Percentiles rank a stretch among this genome's conserved stretches.
These are phyloP conservation scores for Globisporangium radiosum DNA, from an alignment of 352 stramenopile species.

Conservation along the genomic window DNA sequence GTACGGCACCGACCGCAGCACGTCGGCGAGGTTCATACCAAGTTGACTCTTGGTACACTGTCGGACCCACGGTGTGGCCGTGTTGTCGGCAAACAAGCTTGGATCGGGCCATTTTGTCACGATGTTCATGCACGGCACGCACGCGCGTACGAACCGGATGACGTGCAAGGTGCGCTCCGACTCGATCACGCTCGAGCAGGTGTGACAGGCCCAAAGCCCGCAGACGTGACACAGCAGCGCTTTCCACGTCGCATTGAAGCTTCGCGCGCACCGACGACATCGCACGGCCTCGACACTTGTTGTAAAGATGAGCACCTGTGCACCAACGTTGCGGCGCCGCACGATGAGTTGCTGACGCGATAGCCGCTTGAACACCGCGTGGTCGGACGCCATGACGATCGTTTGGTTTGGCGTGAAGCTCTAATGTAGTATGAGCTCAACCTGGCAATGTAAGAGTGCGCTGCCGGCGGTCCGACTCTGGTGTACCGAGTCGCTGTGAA, in stretches of 20 bases:
- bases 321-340: conserved; percentile 37
- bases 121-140: conserved; percentile 32
- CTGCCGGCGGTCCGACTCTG: too few species aligned
- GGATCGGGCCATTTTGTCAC: conserved; percentile 47
- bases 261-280: conserved; percentile 38
- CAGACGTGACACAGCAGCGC: conserved; percentile 45
- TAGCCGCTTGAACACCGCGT: conserved; percentile 49
- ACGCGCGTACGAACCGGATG: conserved; percentile 47
- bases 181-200: conserved; percentile 50
- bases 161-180: conserved; percentile 34
- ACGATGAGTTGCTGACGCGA: conserved; percentile 41
- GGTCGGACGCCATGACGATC: conserved; percentile 18
- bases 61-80: conserved; percentile 24
- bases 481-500: too few species aligned
- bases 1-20: conserved; percentile 24
- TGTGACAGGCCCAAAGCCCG: conserved; percentile 38
- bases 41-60: conserved; percentile 33
- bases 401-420: too few species aligned
- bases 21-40: conserved; percentile 35
- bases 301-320: conserved; percentile 37
- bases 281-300: conserved; percentile 5
- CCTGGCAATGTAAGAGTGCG: too few species aligned
- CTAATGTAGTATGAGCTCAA: too few species aligned
- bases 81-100: conserved; percentile 23
- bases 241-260: conserved; percentile 44